phyloP scores from a whole-genome alignment of 768 basidiomycete species.

The Rubroboletus satanas region DNA sequence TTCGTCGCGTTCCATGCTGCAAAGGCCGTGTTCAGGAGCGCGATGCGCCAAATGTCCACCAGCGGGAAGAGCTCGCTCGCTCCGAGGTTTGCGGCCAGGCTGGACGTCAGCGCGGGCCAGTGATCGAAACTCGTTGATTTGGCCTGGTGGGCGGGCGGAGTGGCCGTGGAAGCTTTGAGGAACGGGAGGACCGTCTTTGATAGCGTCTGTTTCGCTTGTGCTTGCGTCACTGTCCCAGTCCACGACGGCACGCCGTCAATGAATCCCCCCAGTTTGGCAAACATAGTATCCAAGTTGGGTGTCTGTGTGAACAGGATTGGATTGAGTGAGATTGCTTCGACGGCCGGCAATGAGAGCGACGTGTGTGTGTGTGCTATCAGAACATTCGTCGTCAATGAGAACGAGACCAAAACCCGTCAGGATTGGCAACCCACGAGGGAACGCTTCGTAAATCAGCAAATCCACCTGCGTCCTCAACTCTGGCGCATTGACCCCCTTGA shows the following conservation, averaged over 20 bases:
- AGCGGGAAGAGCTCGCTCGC: conserved; percentile 69
- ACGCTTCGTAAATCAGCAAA: conserved; percentile 69
- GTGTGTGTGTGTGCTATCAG: conserved; percentile 71
- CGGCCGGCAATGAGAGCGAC: conserved; percentile 51
- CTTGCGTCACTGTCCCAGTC: conserved; percentile 27
- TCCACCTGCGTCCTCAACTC: conserved; percentile 75
- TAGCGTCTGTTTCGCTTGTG: conserved; percentile 49
- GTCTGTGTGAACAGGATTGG: conserved; percentile 76
- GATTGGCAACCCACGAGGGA: conserved; percentile 60
- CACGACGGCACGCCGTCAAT: conserved; percentile 47
- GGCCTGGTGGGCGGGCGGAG: conserved; percentile 23
- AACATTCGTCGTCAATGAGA: neutral
- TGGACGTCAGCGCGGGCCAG: conserved; percentile 48
- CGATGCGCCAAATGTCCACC: conserved; percentile 79
- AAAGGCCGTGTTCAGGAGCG: conserved; percentile 59
- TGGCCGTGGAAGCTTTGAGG: conserved; percentile 52
- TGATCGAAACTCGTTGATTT: conserved; percentile 37
- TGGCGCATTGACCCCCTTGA: conserved; percentile 66
- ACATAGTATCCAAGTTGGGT: conserved; percentile 62
- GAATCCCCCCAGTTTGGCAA: conserved; percentile 58
- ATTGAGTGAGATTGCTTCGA: conserved; percentile 60
- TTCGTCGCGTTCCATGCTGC: conserved; percentile 45
- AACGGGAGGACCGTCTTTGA: conserved; percentile 52
- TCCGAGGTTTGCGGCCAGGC: conserved; percentile 45
- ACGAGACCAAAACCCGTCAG: neutral